Evolutionary conservation across 108 stramenopile species (phyloP).

Genomic region (Epithemia pelagica): DNA sequence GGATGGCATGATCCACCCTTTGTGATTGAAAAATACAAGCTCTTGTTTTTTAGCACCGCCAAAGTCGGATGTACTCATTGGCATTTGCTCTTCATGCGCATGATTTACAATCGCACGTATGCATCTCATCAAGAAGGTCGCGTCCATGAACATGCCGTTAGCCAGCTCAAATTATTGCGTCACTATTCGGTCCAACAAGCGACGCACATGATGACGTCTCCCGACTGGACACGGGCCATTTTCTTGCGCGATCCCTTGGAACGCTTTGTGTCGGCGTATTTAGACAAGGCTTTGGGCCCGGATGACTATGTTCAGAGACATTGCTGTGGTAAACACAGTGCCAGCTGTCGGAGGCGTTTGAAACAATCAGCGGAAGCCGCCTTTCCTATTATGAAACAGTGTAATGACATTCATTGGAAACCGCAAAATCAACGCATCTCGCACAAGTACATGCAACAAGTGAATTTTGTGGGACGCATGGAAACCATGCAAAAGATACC

Average conservation of each 20-base stretch:
- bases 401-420: slow-evolving; percentile 29
- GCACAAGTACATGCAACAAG: slow-evolving; percentile 27
- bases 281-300: slow-evolving; percentile 42
- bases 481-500: slow-evolving; percentile 26
- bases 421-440: slow-evolving; percentile 31
- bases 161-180: slow-evolving; percentile 35
- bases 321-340: slow-evolving; percentile 20
- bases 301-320: slow-evolving; percentile 16
- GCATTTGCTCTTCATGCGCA: slow-evolving; percentile 41
- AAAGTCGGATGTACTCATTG: slow-evolving; percentile 40
- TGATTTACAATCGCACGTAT: slow-evolving; percentile 40
- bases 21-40: slow-evolving; percentile 46
- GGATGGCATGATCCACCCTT: slow-evolving; percentile 20
- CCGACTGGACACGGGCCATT: slow-evolving; percentile 57
- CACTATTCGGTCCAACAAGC: slow-evolving; percentile 41
- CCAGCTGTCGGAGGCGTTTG: neutral
- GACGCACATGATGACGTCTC: slow-evolving; percentile 38
- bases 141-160: too few species aligned
- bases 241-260: slow-evolving; percentile 69
- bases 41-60: slow-evolving; percentile 44
- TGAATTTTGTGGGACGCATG: slow-evolving; percentile 36
- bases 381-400: slow-evolving; percentile 15
- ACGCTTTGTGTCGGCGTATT: slow-evolving; percentile 47
- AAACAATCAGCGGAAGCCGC: neutral
- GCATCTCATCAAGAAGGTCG: too few species aligned